Conservation (phyloP, 192 early-diverging fungal genomes). For the Backusella parvicylindrica region DNA sequence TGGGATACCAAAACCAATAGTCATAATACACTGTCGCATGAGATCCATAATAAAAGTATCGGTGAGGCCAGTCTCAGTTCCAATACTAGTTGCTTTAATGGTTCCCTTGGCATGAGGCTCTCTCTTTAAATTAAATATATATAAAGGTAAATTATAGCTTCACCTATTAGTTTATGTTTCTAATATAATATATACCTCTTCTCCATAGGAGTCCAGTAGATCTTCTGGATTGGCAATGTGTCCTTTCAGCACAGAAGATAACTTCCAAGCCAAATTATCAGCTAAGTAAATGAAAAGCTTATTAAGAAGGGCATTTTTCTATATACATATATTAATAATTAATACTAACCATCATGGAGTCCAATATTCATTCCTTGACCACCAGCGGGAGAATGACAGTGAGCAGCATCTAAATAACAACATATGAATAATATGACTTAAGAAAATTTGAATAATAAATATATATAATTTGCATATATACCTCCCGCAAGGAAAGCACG, state of each 20-base stretch:
- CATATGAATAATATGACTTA: not conserved
- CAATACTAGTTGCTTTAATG: not conserved
- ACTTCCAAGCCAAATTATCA: conserved; percentile 46
- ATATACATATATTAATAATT: not conserved
- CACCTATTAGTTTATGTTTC: not conserved
- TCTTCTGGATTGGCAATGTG: conserved; percentile 14
- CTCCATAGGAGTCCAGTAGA: conserved; percentile 35
- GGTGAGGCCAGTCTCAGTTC: not conserved
- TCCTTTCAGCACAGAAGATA: conserved; percentile 36
- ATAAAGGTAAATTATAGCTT: not conserved
- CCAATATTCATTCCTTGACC: conserved; percentile 43
- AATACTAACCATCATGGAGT: conserved; percentile 34
- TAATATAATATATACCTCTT: conserved; percentile 18
- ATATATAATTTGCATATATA: no score
- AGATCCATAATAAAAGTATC: not conserved
- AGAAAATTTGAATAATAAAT: not conserved
- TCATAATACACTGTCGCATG: not conserved
- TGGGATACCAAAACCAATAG: not conserved
- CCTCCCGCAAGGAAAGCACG: conserved; percentile 32
- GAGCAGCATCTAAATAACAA: conserved; percentile 29
- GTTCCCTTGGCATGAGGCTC: not conserved
- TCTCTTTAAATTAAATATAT: conserved; percentile 4
- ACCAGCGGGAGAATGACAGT: conserved; percentile 31
- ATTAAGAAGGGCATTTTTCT: not conserved
- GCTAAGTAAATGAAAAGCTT: conserved; percentile 5